These are phyloP conservation scores for Agrostemma githago DNA, from an alignment of 148 eudicot species.

Conservation along the genomic window DNA sequence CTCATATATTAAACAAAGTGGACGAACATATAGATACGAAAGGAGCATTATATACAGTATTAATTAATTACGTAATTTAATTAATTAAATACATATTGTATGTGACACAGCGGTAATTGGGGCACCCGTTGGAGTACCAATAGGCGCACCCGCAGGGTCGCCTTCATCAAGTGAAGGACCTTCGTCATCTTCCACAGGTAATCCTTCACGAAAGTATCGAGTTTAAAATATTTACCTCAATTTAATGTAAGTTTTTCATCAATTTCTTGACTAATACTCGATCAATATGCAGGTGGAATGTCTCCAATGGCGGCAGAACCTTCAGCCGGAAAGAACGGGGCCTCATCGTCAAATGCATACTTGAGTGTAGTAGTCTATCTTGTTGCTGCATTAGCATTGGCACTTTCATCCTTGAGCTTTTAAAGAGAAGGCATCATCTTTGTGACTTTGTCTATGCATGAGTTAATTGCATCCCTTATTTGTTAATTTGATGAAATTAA, in stretches of 20 bases:
- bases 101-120: constrained; percentile 4
- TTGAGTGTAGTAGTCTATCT: background rate
- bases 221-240: background rate
- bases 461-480: background rate
- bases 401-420: background rate
- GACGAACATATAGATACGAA: background rate
- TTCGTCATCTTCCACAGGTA: constrained; percentile 19
- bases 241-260: background rate
- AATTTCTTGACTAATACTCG: constrained; percentile 2
- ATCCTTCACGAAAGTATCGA: too few species aligned
- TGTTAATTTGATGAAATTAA: background rate
- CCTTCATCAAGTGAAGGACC: constrained; percentile 29
- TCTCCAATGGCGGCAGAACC: constrained; percentile 10
- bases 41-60: background rate
- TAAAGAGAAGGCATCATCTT: constrained; percentile 7
- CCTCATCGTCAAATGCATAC: background rate
- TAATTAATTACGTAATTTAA: background rate
- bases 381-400: background rate
- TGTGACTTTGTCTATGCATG: background rate
- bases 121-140: constrained; percentile 1
- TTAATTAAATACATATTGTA: too few species aligned
- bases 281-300: constrained; percentile 15
- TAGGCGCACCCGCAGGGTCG: constrained; percentile 22
- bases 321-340: constrained; percentile 11
- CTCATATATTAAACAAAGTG: too few species aligned